Conservation (phyloP, 352 stramenopile genomes). For the Pythium insidiosum region DNA sequence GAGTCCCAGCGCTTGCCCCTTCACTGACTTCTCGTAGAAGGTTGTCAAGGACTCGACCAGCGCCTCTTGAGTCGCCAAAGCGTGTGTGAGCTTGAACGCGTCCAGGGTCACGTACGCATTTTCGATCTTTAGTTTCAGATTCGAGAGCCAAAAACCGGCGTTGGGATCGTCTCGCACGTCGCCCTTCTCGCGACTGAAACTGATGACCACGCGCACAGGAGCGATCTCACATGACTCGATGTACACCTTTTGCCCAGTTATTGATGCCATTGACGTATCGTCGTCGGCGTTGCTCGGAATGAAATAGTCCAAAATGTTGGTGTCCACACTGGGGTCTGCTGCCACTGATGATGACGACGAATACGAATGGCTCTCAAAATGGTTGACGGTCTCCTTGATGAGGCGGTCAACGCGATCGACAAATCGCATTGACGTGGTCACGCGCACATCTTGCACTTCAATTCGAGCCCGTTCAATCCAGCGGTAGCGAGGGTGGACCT, state of each 20-base stretch:
- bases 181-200: conserved; percentile 66
- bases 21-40: conserved; percentile 80
- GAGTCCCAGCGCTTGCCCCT: conserved; percentile 71
- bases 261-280: conserved; percentile 47
- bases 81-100: conserved; percentile 53
- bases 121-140: conserved; percentile 83
- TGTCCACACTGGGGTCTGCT: conserved; percentile 18
- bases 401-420: conserved; percentile 59
- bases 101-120: conserved; percentile 75
- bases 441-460: conserved; percentile 57
- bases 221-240: conserved; percentile 60
- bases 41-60: conserved; percentile 46
- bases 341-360: conserved; percentile 29
- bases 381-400: conserved; percentile 47
- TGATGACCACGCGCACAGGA: conserved; percentile 66
- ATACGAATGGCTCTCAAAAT: conserved; percentile 61
- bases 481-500: conserved; percentile 60
- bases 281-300: conserved; percentile 30
- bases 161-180: conserved; percentile 25
- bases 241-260: conserved; percentile 75
- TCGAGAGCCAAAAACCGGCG: conserved; percentile 67
- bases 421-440: conserved; percentile 77
- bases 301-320: conserved; percentile 69
- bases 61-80: conserved; percentile 67
- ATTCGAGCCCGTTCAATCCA: conserved; percentile 55